Percentiles rank a stretch among this genome's conserved stretches.
phyloP scores from a whole-genome alignment of 306 rosid genomes.

The Leucaena leucocephala region DNA sequence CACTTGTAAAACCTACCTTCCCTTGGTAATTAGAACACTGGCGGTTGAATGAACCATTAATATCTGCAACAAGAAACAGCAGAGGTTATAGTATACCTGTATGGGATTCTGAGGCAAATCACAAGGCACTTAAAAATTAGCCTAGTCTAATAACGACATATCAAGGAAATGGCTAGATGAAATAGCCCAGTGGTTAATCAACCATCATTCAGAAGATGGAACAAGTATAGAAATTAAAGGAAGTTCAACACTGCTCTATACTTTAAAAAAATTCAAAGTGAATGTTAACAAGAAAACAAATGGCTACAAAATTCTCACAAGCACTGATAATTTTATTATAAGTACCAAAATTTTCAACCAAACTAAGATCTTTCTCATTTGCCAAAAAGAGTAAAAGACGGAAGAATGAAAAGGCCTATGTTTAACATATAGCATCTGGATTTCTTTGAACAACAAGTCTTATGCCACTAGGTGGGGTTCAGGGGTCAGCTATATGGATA shows the following conservation, averaged over 20 bases:
- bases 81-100: constrained; percentile 21
- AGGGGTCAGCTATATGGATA: too few relatives aligned
- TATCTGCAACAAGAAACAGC: constrained; percentile 57
- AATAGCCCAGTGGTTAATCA: constrained; percentile 28
- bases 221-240: constrained; percentile 8
- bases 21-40: constrained; percentile 78
- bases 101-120: constrained; percentile 20
- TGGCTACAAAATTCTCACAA: constrained; percentile 26
- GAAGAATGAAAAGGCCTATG: constrained; percentile 15
- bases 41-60: constrained; percentile 79
- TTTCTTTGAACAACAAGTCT: too few relatives aligned
- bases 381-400: constrained; percentile 14
- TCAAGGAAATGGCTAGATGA: constrained; percentile 14
- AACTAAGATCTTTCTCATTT: constrained; percentile 27
- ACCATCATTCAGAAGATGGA: constrained; percentile 19
- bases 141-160: background rate
- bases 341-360: constrained; percentile 18
- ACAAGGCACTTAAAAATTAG: constrained; percentile 13
- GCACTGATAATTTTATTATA: constrained; percentile 13
- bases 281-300: constrained; percentile 29
- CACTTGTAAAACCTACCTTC: constrained; percentile 61
- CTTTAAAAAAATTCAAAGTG: constrained; percentile 26
- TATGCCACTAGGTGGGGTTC: too few relatives aligned
- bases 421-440: background rate
- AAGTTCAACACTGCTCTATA: constrained; percentile 13